phyloP scores from a whole-genome alignment of 2,329 filamentous ascomycete genomes.

The Aspergillus intermedius region DNA sequence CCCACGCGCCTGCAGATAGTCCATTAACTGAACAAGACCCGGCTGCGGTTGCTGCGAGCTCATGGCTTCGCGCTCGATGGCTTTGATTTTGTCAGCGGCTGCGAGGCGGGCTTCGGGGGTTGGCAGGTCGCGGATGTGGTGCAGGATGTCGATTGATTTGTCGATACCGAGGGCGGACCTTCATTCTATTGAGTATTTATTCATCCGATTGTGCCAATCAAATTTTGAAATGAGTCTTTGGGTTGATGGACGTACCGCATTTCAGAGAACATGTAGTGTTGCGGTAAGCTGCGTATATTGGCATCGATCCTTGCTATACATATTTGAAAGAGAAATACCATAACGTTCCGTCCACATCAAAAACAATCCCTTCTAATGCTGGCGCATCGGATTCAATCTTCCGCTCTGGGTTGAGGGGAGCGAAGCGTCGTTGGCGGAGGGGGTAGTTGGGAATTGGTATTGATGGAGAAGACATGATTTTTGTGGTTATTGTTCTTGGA shows the following conservation, averaged over 20 bases:
- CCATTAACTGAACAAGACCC: conserved; percentile 71
- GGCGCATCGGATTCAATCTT: conserved; percentile 29
- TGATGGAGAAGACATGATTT: conserved; percentile 18
- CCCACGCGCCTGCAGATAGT: conserved; percentile 62
- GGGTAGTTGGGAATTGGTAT: conserved; percentile 11
- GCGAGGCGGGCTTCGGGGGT: conserved; percentile 49
- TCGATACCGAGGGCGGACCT: conserved; percentile 62
- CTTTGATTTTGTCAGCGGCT: conserved; percentile 68
- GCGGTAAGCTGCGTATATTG: conserved; percentile 59
- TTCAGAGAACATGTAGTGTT: conserved; percentile 90
- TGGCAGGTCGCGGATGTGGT: conserved; percentile 74
- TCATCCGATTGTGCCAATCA: background rate
- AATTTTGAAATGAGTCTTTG: background rate
- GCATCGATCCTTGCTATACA: conserved; percentile 2
- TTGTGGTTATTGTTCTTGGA: background rate
- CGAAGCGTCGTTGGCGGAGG: conserved; percentile 41
- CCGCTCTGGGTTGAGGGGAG: conserved; percentile 40
- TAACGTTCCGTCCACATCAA: conserved; percentile 92
- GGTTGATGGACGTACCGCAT: conserved; percentile 56
- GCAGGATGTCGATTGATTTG: conserved; percentile 73
- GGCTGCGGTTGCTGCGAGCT: conserved; percentile 70
- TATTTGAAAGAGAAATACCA: conserved; percentile 50
- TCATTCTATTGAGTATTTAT: background rate
- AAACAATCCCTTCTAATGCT: conserved; percentile 58
- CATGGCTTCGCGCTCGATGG: conserved; percentile 79